phyloP scores from a whole-genome alignment of 176 grass and related monocot genomes.

The Sorghum bicolor region DNA sequence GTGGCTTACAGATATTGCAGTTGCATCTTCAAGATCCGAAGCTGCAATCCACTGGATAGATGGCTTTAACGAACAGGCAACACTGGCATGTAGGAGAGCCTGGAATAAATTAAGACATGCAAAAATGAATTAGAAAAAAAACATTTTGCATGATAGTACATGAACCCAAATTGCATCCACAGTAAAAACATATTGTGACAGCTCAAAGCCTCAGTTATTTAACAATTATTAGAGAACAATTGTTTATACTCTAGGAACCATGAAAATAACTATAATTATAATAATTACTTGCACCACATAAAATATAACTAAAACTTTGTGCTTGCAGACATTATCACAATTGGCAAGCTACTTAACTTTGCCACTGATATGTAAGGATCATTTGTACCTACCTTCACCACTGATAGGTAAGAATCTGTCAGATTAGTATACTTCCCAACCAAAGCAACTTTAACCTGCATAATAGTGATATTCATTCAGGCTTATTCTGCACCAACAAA shows the following conservation, averaged over 20 bases:
- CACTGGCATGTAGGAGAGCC: conserved; percentile 87
- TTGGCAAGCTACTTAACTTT: not conserved
- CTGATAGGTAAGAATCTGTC: conserved; percentile 94
- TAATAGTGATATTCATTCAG: conserved; percentile 4
- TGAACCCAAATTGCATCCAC: not conserved
- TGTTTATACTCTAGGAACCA: conserved; percentile 2
- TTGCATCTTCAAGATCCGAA: conserved; percentile 95
- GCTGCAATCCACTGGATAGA: conserved; percentile 92
- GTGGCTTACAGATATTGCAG: conserved; percentile 58
- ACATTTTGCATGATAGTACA: not conserved
- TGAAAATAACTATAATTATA: not conserved
- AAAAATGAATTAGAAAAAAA: conserved; percentile 28
- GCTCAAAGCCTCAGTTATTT: not conserved
- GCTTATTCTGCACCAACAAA: not conserved
- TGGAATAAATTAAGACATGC: conserved; percentile 39
- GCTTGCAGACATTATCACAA: not conserved
- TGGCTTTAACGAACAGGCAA: conserved; percentile 72
- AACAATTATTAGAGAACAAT: conserved; percentile 8
- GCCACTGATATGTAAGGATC: not conserved
- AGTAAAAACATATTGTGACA: not conserved
- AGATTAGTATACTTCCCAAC: conserved; percentile 96
- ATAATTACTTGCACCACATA: not conserved
- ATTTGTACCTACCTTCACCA: conserved; percentile 64
- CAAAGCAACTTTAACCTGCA: conserved; percentile 99
- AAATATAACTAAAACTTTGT: not conserved